phyloP scores from a whole-genome alignment of 78 protist species.

The Cyanophora paradoxa region DNA sequence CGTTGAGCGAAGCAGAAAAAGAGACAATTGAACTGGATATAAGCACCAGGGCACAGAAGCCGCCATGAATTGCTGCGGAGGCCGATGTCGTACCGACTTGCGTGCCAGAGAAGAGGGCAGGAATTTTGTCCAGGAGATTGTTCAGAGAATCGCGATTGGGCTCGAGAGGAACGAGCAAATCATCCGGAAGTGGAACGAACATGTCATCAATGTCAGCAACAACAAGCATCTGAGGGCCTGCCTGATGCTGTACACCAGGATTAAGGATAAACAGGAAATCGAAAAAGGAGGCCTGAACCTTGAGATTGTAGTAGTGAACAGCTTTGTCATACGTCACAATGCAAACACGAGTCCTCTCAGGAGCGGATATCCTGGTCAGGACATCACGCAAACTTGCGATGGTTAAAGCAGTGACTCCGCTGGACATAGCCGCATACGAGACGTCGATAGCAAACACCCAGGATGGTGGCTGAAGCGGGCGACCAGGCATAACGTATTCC shows the following conservation, averaged over 20 bases:
- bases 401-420: constrained; percentile 13
- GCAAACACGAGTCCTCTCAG: constrained; percentile 32
- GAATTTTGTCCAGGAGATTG: not conserved
- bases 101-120: not conserved
- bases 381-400: constrained; percentile 6
- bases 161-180: constrained; percentile 42
- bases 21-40: not conserved
- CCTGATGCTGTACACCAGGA: not conserved
- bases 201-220: constrained; percentile 43
- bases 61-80: not conserved
- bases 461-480: constrained; percentile 51
- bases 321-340: constrained; percentile 39
- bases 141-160: too few relatives aligned
- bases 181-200: constrained; percentile 48
- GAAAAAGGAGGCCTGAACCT: not conserved
- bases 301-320: constrained; percentile 50
- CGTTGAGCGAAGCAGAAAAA: not conserved
- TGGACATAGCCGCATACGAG: constrained; percentile 16
- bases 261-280: not conserved
- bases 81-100: not conserved
- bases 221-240: constrained; percentile 21
- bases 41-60: not conserved
- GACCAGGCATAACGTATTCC: not conserved
- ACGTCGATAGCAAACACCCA: constrained; percentile 60
- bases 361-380: constrained; percentile 29